Evolutionary conservation across 1,284 basidiomycete species (phyloP).

Genomic region (Ustilago loliicola): DNA sequence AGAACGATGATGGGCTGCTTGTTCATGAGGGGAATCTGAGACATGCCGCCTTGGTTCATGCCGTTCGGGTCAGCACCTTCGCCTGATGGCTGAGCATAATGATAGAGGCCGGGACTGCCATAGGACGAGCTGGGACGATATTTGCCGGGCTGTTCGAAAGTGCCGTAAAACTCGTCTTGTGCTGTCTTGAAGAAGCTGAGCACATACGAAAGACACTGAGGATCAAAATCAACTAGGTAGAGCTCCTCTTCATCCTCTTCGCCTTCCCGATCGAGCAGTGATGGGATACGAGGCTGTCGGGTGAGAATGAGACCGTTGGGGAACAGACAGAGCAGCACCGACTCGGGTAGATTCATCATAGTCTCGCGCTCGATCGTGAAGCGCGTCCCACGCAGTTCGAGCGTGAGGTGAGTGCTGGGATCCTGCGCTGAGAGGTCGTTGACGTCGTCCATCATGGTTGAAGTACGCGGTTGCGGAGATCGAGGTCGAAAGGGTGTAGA

Average conservation of each 20-base stretch:
- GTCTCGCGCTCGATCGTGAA: conserved; percentile 97
- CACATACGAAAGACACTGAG: conserved; percentile 93
- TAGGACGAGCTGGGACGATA: conserved; percentile 75
- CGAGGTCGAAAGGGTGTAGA: not conserved
- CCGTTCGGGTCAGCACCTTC: conserved; percentile 72
- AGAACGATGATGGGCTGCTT: conserved; percentile 99
- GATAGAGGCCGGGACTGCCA: conserved; percentile 36
- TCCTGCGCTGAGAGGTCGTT: conserved; percentile 39
- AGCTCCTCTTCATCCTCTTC: conserved; percentile 86
- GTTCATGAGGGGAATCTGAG: conserved; percentile 79
- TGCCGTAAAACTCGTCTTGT: conserved; percentile 92
- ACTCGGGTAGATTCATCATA: conserved; percentile 98
- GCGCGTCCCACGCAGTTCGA: conserved; percentile 90
- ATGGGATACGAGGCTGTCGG: conserved; percentile 79
- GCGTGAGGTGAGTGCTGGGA: conserved; percentile 79
- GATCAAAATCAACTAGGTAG: conserved; percentile 97
- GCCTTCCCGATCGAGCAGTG: conserved; percentile 68
- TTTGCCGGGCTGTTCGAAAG: conserved; percentile 80
- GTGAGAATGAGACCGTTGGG: conserved; percentile 96
- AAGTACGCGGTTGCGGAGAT: not conserved
- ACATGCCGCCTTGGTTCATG: conserved; percentile 63
- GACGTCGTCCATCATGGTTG: conserved; percentile 51
- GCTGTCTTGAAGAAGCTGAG: conserved; percentile 90
- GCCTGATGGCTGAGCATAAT: conserved; percentile 33
- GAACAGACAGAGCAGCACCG: conserved; percentile 93